Evolutionary conservation across 805 yeast species (phyloP), one percentile per base, ranked within the genome.

Genomic region (Ogataea methylovora): DNA sequence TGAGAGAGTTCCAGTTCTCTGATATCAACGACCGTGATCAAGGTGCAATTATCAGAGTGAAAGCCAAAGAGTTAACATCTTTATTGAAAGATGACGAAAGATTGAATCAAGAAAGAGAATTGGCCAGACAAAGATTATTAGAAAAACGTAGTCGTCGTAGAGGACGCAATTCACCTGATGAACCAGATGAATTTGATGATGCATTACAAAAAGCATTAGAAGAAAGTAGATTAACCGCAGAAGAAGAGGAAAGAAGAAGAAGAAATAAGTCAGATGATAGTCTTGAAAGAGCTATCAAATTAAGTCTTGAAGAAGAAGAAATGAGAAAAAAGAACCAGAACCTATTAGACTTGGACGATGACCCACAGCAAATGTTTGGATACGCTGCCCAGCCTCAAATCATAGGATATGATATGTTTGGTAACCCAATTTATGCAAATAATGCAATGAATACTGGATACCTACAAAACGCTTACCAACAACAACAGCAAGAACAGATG

Each of bases 1-100:
- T 90, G 46, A 74, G 95, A 35, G 97, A 90, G 56, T 90, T 90
- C 57, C 85, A 80, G 47, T 83, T 78, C 52, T 67, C 69, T 26
- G 96, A 90, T 55, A 90, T 84, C 32, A 52, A 65, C 14, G 87
- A 84, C 30, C 63, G 67, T 20, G 98, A 90, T 58, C 94, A 85
- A 50, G 97, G 98, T 16, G 82, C 83, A 8, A 74, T 85, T 34
- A 81, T 82, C 38, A 72, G 98, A 39, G 86, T 85, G 27, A 85
- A 88, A 60, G 96, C 97, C 2, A 84, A 80, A 52, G 96, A 85
- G 46, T 67, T 90, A 54, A 84, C 94, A 0, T 60, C 80, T n/a
- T 62, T 90, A 38, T 61, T 90, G 48, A 67, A 71, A 47, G 94
- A 90, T 54, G 88, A 83, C 41, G 95, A 85, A 47, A 69, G 94